These are phyloP conservation scores for Saitozyma sp. DNA, from an alignment of 768 basidiomycete species.

Conservation along the genomic window DNA sequence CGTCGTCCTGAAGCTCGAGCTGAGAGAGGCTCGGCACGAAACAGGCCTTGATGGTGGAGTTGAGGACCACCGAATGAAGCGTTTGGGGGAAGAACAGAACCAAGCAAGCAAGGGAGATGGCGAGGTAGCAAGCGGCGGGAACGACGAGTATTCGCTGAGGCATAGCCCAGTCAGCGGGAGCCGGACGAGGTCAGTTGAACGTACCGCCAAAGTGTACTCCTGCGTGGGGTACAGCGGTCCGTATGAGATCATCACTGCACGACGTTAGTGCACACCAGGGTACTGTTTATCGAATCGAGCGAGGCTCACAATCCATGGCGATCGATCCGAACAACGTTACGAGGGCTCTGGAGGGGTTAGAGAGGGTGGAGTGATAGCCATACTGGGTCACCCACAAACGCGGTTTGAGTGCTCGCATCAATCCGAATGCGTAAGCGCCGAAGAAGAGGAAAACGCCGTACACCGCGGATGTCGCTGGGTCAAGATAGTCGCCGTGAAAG, in stretches of 20 bases:
- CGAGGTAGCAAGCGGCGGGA: slow-evolving; percentile 58
- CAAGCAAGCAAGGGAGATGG: slow-evolving; percentile 57
- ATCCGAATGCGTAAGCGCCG: slow-evolving; percentile 57
- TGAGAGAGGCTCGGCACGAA: slow-evolving; percentile 38
- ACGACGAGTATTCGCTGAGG: slow-evolving; percentile 52
- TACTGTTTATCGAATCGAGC: too few relatives aligned
- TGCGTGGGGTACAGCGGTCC: slow-evolving; percentile 60
- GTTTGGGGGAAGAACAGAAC: slow-evolving; percentile 61
- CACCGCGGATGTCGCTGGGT: slow-evolving; percentile 57
- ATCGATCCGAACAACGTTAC: not conserved
- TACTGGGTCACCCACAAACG: slow-evolving; percentile 48
- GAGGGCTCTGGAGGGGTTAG: too few relatives aligned
- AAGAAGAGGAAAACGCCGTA: slow-evolving; percentile 60
- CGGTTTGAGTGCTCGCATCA: slow-evolving; percentile 58
- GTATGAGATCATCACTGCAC: slow-evolving; percentile 50
- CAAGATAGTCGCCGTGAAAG: slow-evolving; percentile 60
- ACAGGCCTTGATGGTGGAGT: slow-evolving; percentile 37
- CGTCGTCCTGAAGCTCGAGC: slow-evolving; percentile 40
- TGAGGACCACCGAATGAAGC: slow-evolving; percentile 54
- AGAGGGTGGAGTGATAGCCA: too few relatives aligned
- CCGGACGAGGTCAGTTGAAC: slow-evolving; percentile 7
- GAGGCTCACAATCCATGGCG: not conserved
- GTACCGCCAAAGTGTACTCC: slow-evolving; percentile 55
- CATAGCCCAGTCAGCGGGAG: not conserved
- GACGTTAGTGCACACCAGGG: too few relatives aligned